Evolutionary conservation across 1,139 yeast genomes (phyloP), one percentile per base, ranked within the genome.

Genomic region (Candida anutae): DNA sequence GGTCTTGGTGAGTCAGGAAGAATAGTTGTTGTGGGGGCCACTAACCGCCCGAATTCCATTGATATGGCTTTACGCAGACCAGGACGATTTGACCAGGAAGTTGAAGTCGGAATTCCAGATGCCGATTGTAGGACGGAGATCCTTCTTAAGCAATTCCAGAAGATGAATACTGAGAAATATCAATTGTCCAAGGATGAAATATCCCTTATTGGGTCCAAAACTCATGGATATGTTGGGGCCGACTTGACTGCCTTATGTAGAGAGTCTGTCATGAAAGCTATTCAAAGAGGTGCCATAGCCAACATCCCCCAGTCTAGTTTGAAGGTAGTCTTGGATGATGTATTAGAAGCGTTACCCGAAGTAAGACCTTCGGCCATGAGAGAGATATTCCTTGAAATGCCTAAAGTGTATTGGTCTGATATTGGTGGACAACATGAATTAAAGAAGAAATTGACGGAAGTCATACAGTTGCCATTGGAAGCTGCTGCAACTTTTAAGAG

Each of bases 301-400:
- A 39, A 38, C 2, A 34, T 39, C 1, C 36, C 48, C 0, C 60
- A 55, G 14, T 28, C 37, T 0, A 13, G 5, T 11, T 6, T 13
- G 9, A 58, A 53, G 15, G 50, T 65, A 5, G 49, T 52, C 2
- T 32, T 61, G 6, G 56, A 50, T 1, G 95, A 88, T 45, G 61
- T 88, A 15, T 72, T 74, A 25, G 55, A 55, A 14, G 90, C 96
- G 0, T 53, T 87, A 46, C 58, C 77, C 1, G 93, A 83, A 18
- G 75, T 90, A 5, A 67, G 94, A 28, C 98, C 98, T 1, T 82
- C 94, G 34, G 98, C 97, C 2, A 90, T 93, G 98, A 70, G 95
- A 34, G 98, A 93, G 48, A 84, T 88, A 31, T 78, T 87, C 35
- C 61, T 90, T 30, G 99, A 90, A 45, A 84, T 88, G 70, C 97